A percentile compares a stretch with the other conserved stretches of the same genome.
phyloP scores from a whole-genome alignment of 257 asterid genomes.

The Solanum arcanum region DNA sequence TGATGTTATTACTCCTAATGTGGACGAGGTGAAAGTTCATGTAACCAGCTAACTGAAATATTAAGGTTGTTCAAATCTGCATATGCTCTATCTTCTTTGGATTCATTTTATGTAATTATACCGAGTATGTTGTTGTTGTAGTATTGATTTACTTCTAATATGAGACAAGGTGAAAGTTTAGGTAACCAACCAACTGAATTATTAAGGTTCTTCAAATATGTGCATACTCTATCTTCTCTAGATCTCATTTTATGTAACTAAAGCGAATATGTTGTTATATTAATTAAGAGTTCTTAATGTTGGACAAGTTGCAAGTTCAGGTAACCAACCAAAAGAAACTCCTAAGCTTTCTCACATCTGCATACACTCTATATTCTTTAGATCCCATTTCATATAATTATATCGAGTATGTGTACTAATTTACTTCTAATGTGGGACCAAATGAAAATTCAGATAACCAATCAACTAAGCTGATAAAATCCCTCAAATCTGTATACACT shows the following conservation, averaged over 20 bases:
- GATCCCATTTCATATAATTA: too few species aligned
- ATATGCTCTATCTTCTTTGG: not conserved
- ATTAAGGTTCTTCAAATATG: not conserved
- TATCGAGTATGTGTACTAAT: too few species aligned
- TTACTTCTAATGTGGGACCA: too few species aligned
- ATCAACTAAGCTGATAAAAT: not conserved
- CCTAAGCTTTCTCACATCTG: too few species aligned
- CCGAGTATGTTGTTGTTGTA: too few species aligned
- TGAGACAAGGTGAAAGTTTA: too few species aligned
- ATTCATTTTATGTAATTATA: too few species aligned
- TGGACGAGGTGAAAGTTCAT: not conserved
- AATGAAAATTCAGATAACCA: not conserved
- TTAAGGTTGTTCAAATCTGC: not conserved
- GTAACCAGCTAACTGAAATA: not conserved
- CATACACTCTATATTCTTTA: too few species aligned
- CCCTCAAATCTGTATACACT: not conserved
- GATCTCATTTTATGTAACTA: not conserved
- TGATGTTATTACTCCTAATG: too few species aligned
- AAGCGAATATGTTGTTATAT: not conserved
- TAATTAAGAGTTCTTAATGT: too few species aligned
- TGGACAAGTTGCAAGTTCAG: too few species aligned
- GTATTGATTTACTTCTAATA: too few species aligned
- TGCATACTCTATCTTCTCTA: accelerated
- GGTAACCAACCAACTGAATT: not conserved
- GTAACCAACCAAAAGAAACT: not conserved